phyloP scores from a whole-genome alignment of 495 filamentous ascomycete species.

The Acidiella bohemica region DNA sequence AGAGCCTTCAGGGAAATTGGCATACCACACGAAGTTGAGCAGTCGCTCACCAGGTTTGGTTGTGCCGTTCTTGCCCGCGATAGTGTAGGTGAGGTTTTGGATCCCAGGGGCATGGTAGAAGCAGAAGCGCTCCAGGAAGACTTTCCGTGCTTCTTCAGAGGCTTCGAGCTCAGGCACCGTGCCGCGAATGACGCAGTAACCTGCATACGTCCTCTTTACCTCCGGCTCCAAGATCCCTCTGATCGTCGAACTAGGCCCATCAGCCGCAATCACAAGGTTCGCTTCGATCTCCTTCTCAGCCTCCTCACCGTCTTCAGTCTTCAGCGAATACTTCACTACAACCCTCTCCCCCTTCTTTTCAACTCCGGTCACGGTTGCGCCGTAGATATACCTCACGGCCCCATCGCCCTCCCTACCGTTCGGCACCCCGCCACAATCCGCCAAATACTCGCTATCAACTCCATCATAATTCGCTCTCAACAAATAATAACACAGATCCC shows the following conservation, averaged over 20 bases:
- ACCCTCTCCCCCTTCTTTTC: conserved; percentile 29
- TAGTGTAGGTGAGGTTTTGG: conserved; percentile 40
- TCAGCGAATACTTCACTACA: conserved; percentile 32
- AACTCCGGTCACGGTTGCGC: conserved; percentile 35
- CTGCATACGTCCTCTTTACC: conserved; percentile 39
- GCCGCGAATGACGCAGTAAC: conserved; percentile 43
- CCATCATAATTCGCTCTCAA: conserved; percentile 45
- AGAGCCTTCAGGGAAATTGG: conserved; percentile 36
- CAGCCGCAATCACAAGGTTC: conserved; percentile 41
- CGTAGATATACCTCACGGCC: conserved; percentile 34
- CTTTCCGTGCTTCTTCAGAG: conserved; percentile 19
- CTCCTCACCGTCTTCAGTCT: conserved; percentile 26
- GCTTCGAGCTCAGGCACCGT: conserved; percentile 35
- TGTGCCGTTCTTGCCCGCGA: conserved; percentile 38
- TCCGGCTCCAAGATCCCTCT: conserved; percentile 34
- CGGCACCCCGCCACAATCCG: conserved; percentile 24
- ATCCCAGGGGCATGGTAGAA: conserved; percentile 35
- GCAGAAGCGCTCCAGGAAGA: conserved; percentile 31
- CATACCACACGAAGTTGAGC: conserved; percentile 47
- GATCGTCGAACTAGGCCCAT: conserved; percentile 42
- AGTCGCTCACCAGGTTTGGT: conserved; percentile 35
- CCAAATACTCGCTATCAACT: conserved; percentile 34
- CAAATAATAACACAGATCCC: conserved; percentile 42
- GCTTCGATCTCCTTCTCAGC: conserved; percentile 24
- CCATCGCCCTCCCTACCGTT: conserved; percentile 27